Evolutionary conservation across 2,329 filamentous ascomycete genomes (phyloP), one percentile per base, ranked within the genome.

Genomic region (Myriangium duriaei): DNA sequence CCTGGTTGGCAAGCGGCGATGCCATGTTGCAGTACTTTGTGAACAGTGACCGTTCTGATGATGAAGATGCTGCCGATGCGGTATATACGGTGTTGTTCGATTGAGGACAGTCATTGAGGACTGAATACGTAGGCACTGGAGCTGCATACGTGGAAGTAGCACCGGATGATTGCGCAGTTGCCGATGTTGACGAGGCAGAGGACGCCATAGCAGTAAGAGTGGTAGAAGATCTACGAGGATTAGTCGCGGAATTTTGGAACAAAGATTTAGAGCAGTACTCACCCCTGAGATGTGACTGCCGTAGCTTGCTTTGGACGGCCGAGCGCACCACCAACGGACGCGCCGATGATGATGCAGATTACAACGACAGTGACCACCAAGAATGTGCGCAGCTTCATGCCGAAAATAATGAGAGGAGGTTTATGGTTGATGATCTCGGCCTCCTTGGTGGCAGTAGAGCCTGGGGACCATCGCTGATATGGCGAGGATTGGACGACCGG

Each of bases 401-500:
- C 56, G 45, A 58, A 59, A 41, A 59, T 57, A 46, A 59, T 59
- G n/a, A 52, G 45, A 14, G 56, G 56, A 37, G 56, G 55, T 28
- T 48, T 48, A 42, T 51, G 51, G 34, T 11, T 36, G 46, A 49
- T 46, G 42, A 45, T 47, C 17, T 29, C 28, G 34, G 35, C 45
- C 26, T 42, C 42, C 37, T 45, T 38, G 19, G 48, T 51, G 42
- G 42, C 41, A 10, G 41, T 37, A 17, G 46, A 45, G n/a, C 40
- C 46, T n/a, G 33, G 34, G 6, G 35, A 39, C 11, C 42, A 41
- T 12, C 29, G 34, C 19, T 42, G 32, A 21, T 39, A 34, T 15
- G 42, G 37, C 31, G 36, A 38, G 9, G 36, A 24, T 14, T 47
- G 40, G 37, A 57, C 45, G 4, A 57, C 55, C 4, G 56, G 55